A percentile compares a stretch with the other conserved stretches of the same genome.
Conservation (phyloP, 2,329 filamentous ascomycete species). For the Thielaviopsis punctulata region DNA sequence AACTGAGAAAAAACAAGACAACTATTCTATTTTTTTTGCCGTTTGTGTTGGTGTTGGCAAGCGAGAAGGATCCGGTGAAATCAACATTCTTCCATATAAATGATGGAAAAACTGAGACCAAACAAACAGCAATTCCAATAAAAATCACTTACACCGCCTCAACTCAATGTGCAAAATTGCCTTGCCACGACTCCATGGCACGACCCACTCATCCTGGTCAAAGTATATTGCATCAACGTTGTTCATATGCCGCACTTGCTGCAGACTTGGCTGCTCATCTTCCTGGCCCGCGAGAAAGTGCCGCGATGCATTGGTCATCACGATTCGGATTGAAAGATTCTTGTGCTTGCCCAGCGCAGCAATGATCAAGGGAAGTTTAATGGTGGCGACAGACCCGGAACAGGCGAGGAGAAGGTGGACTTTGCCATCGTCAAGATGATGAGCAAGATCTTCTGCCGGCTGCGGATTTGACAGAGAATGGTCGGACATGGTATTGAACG, state of each 20-base stretch:
- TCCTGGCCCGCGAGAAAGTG: constrained; percentile 65
- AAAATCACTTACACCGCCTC: constrained; percentile 33
- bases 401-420: constrained; percentile 26
- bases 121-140: too few relatives aligned
- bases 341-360: constrained; percentile 32
- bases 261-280: constrained; percentile 55
- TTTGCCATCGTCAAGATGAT: constrained; percentile 21
- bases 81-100: constrained; percentile 4
- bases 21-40: too few relatives aligned
- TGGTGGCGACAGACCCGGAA: constrained; percentile 56
- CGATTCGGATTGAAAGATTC: constrained; percentile 63
- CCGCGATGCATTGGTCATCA: constrained; percentile 58
- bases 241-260: constrained; percentile 38
- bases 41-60: too few relatives aligned
- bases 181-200: constrained; percentile 61
- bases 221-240: constrained; percentile 68
- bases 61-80: too few relatives aligned
- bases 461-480: constrained; percentile 7
- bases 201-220: constrained; percentile 72
- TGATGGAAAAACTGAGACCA: too few relatives aligned
- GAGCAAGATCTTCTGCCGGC: constrained; percentile 5
- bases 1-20: not conserved
- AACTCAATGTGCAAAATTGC: constrained; percentile 83
- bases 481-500: too few relatives aligned
- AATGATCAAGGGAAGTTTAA: constrained; percentile 59